Conservation (phyloP, 1,139 yeast species). For the Candida sojae region DNA sequence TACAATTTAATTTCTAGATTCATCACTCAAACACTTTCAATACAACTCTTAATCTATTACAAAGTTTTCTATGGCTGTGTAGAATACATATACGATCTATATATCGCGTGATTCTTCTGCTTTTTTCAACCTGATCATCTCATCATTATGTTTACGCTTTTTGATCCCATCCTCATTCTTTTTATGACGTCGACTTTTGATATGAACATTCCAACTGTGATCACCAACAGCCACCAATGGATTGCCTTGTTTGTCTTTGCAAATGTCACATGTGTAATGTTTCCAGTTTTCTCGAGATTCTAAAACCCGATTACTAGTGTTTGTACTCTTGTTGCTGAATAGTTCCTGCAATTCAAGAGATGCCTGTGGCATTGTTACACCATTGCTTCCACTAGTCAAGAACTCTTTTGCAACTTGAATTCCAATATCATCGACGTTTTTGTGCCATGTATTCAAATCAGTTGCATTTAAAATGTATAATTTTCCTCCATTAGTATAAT, state of each 20-base stretch:
- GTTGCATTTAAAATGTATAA: conserved; percentile 77
- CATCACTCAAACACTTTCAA: no score
- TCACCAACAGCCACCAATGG: conserved; percentile 73
- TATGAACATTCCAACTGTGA: conserved; percentile 67
- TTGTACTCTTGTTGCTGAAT: conserved; percentile 25
- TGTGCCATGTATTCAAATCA: conserved; percentile 61
- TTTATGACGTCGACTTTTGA: conserved; percentile 64
- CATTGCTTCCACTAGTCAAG: conserved; percentile 22
- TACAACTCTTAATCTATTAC: no score
- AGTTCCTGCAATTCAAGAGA: conserved; percentile 46
- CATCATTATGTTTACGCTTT: conserved; percentile 17
- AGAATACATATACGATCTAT: no score
- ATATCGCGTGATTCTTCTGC: neutral
- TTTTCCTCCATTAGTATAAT: conserved; percentile 59
- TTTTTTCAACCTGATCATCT: conserved; percentile 8
- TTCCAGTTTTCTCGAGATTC: conserved; percentile 58
- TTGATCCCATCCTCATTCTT: conserved; percentile 21
- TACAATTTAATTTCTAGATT: no score
- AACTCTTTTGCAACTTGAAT: conserved; percentile 45
- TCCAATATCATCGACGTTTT: conserved; percentile 59
- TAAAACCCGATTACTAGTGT: conserved; percentile 37
- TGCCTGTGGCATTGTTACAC: conserved; percentile 29
- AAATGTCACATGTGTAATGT: conserved; percentile 66
- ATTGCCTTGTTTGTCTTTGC: conserved; percentile 58
- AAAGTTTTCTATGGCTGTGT: no score